phyloP scores from a whole-genome alignment of 306 rosid genomes.

The Medicago truncatula region MtrunA17r5.0-ANR NC_053045.1:38797001-38797500 shows the following conservation, averaged over 20 bases:
- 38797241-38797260: background rate
- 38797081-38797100: too few species aligned
- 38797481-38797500: too few species aligned
- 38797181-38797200: too few species aligned
- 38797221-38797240: slow-evolving; percentile 19
- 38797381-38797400: background rate
- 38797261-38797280: slow-evolving; percentile 7
- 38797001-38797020: background rate
- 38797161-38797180: too few species aligned
- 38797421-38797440: background rate
- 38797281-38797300: slow-evolving; percentile 11
- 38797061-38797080: background rate
- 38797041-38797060: background rate
- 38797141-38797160: too few species aligned
- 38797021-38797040: slow-evolving; percentile 20
- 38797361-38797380: slow-evolving; percentile 22
- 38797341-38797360: slow-evolving; percentile 21
- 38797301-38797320: background rate
- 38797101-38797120: too few species aligned
- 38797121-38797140: too few species aligned
- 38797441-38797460: too few species aligned
- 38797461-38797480: too few species aligned
- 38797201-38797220: too few species aligned
- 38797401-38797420: background rate
- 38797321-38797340: background rate